A percentile compares a stretch with the other conserved stretches of the same genome.
phyloP scores from a whole-genome alignment of 768 basidiomycete species.

The Trametopsis cervina region DNA sequence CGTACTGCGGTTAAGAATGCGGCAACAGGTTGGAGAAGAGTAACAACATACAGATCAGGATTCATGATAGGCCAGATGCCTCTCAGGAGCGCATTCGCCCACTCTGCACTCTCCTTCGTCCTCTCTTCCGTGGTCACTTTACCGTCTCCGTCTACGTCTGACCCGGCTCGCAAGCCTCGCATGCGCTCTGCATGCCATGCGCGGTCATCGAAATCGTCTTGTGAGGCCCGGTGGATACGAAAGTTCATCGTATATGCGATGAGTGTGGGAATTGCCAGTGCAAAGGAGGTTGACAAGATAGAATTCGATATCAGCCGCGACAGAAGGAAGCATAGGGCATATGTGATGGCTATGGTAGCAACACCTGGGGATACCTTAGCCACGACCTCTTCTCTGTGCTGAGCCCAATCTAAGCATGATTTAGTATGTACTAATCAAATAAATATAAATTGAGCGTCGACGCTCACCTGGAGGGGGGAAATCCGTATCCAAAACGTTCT shows the following conservation, averaged over 20 bases:
- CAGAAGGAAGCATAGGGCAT: slow-evolving; percentile 14
- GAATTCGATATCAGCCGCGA: slow-evolving; percentile 13
- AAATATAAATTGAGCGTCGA: neutral
- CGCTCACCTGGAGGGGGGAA: slow-evolving; percentile 24
- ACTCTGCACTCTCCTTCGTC: slow-evolving; percentile 38
- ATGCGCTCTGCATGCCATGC: slow-evolving; percentile 27
- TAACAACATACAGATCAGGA: slow-evolving; percentile 39
- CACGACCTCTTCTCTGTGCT: slow-evolving; percentile 18
- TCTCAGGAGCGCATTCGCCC: slow-evolving; percentile 59
- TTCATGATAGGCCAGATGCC: slow-evolving; percentile 72
- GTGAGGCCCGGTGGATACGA: slow-evolving; percentile 17
- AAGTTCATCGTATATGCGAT: slow-evolving; percentile 20
- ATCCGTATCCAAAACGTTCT: slow-evolving; percentile 24
- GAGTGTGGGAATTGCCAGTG: slow-evolving; percentile 16
- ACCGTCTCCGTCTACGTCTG: slow-evolving; percentile 23
- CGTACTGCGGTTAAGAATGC: neutral
- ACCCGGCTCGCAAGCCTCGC: slow-evolving; percentile 23
- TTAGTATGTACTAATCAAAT: neutral
- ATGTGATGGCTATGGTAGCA: slow-evolving; percentile 16
- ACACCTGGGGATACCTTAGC: slow-evolving; percentile 14
- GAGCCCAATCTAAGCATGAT: slow-evolving; percentile 20
- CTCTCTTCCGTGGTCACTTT: slow-evolving; percentile 21
- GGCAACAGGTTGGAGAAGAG: neutral
- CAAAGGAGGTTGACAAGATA: slow-evolving; percentile 6
- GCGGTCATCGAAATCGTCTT: slow-evolving; percentile 23